Evolutionary conservation across 805 yeast genomes (phyloP).

Genomic region (Saccharomycopsis vini): DNA sequence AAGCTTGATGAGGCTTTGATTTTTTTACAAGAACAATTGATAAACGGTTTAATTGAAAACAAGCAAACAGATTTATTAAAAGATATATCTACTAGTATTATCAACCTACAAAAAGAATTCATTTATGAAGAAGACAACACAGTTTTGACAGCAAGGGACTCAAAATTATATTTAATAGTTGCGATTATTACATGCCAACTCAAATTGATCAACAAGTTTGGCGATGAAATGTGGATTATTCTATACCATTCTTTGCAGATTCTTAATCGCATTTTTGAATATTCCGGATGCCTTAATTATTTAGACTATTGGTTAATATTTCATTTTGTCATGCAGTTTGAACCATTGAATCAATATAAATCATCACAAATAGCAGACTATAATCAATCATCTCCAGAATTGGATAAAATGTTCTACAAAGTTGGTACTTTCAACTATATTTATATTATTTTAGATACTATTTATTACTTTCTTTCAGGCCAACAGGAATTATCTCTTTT

Average conservation of each 20-base stretch:
- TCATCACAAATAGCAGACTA: background rate
- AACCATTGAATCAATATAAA: background rate
- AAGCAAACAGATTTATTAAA: constrained; percentile 5
- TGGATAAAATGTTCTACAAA: background rate
- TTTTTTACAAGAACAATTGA: constrained; percentile 9
- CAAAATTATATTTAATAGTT: constrained; percentile 3
- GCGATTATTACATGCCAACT: constrained; percentile 6
- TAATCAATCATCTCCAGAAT: background rate
- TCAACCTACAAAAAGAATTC: constrained; percentile 5
- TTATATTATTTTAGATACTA: background rate
- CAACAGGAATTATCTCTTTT: background rate
- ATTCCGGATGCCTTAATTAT: constrained; percentile 2
- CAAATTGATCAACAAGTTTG: background rate
- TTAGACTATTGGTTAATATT: constrained; percentile 7
- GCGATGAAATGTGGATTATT: constrained; percentile 7
- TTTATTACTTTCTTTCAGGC: constrained; percentile 1
- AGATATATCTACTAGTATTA: constrained; percentile 4
- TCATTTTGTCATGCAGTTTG: constrained; percentile 2
- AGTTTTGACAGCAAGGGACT: background rate
- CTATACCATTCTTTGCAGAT: constrained; percentile 1
- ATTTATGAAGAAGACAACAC: background rate
- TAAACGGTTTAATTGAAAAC: constrained; percentile 1
- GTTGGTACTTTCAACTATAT: background rate
- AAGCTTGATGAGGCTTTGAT: constrained; percentile 3
- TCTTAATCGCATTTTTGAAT: background rate